phyloP scores from a whole-genome alignment of 805 yeast species.

The Hermanozyma aechmeae region DNA sequence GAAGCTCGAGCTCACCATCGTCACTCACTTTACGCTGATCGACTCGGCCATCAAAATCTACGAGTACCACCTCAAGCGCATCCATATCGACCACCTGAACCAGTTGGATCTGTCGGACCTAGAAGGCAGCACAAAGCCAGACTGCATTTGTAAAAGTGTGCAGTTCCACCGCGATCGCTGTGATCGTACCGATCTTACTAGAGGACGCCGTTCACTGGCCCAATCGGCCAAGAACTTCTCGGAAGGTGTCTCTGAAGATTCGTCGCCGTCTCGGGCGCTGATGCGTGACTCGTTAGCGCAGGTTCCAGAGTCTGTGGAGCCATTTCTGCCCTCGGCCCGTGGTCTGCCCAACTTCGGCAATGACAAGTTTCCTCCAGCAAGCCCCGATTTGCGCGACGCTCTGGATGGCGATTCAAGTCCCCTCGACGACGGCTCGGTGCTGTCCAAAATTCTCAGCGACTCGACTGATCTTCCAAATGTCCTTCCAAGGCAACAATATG shows the following conservation, averaged over 20 bases:
- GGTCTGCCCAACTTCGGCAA: too few species aligned
- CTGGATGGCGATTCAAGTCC: too few species aligned
- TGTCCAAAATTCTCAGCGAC: not conserved
- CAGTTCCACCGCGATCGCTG: conserved; percentile 29
- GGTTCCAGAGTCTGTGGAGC: conserved; percentile 1
- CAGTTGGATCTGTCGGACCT: conserved; percentile 5
- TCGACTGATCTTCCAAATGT: not conserved
- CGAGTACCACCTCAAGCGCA: conserved; percentile 19
- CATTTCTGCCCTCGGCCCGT: not conserved
- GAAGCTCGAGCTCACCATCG: conserved; percentile 5
- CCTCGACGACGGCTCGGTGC: too few species aligned
- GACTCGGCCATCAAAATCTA: conserved; percentile 37
- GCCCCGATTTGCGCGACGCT: too few species aligned
- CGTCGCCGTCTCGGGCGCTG: conserved; percentile 1
- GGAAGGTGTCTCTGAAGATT: not conserved
- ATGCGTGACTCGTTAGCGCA: conserved; percentile 1
- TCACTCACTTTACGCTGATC: conserved; percentile 35
- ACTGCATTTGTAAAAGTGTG: conserved; percentile 9
- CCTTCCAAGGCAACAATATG: too few species aligned
- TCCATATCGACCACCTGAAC: conserved; percentile 13
- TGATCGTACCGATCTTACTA: conserved; percentile 16
- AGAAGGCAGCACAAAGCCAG: conserved; percentile 6
- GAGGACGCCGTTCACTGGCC: not conserved
- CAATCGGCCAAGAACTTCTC: not conserved
- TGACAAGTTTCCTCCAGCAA: too few species aligned